phyloP scores from a whole-genome alignment of 768 basidiomycete genomes.

The Suillus paluster region DNA sequence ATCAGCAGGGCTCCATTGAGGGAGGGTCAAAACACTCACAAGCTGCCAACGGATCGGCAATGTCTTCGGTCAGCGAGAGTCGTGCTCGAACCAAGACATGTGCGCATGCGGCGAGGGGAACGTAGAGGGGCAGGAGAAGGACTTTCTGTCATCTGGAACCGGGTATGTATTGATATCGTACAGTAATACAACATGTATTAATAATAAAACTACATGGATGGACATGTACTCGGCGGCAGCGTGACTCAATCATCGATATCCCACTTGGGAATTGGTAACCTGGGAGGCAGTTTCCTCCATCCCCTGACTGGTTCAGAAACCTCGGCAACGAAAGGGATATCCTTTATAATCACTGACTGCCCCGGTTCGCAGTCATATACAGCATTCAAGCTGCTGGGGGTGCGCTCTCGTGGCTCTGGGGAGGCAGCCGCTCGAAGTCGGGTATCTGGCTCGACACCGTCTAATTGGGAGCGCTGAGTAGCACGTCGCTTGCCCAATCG shows the following conservation, averaged over 20 bases:
- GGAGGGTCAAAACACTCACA: too few relatives aligned
- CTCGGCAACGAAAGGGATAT: neutral
- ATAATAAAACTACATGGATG: neutral
- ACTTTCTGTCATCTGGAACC: too few relatives aligned
- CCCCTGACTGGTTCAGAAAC: neutral
- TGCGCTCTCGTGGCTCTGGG: neutral
- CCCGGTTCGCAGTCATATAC: neutral
- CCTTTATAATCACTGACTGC: neutral
- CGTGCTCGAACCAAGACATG: too few relatives aligned
- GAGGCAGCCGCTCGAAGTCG: too few relatives aligned
- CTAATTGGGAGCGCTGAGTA: neutral
- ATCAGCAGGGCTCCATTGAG: too few relatives aligned
- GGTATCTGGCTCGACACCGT: neutral
- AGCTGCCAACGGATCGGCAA: too few relatives aligned
- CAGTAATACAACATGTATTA: too few relatives aligned
- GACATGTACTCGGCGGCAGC: neutral
- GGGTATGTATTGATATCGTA: neutral
- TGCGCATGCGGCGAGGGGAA: too few relatives aligned
- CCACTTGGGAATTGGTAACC: constrained; percentile 37
- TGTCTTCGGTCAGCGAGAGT: too few relatives aligned
- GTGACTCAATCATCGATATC: constrained; percentile 11
- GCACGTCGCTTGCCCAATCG: neutral
- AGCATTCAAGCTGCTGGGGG: neutral
- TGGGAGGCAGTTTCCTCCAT: constrained; percentile 35
- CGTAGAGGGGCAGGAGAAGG: too few relatives aligned